Percentiles rank a stretch among this genome's conserved stretches.
These are phyloP conservation scores for Tylopilus sp. DNA, from an alignment of 1,284 basidiomycete species.

Conservation along the genomic window DNA sequence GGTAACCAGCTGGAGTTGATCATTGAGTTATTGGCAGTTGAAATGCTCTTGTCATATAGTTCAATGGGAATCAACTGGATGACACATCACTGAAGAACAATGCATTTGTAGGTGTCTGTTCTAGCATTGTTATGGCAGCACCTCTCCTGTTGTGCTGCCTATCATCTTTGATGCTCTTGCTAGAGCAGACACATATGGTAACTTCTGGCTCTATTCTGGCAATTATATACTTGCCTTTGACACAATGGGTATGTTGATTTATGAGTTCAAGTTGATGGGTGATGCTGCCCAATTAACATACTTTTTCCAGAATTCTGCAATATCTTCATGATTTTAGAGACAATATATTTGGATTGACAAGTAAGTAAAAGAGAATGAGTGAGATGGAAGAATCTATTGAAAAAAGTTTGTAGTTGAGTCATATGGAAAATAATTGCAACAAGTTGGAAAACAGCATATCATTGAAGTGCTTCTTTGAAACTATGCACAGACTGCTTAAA, in stretches of 20 bases:
- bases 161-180: slow-evolving; percentile 53
- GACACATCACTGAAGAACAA: slow-evolving; percentile 46
- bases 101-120: slow-evolving; percentile 37
- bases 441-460: no score
- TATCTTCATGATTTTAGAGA: no score
- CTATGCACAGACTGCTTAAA: no score
- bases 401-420: no score
- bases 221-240: slow-evolving; percentile 47
- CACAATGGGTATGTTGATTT: slow-evolving; percentile 36
- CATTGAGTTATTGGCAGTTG: slow-evolving; percentile 41
- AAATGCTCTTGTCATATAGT: slow-evolving; percentile 54
- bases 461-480: no score
- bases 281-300: slow-evolving; percentile 38
- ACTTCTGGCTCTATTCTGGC: slow-evolving; percentile 48
- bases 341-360: no score
- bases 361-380: no score
- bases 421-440: no score
- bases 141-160: slow-evolving; percentile 39
- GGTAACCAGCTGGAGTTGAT: slow-evolving; percentile 55
- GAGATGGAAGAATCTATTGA: no score
- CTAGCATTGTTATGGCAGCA: slow-evolving; percentile 47
- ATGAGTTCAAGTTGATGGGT: slow-evolving; percentile 46
- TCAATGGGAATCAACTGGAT: slow-evolving; percentile 58
- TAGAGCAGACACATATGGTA: slow-evolving; percentile 48
- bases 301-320: no score